Percentiles rank a stretch among this genome's conserved stretches.
These are phyloP conservation scores for Cutaneotrichosporon curvatum DNA, from an alignment of 1,284 basidiomycete species.

Conservation along the genomic window DNA sequence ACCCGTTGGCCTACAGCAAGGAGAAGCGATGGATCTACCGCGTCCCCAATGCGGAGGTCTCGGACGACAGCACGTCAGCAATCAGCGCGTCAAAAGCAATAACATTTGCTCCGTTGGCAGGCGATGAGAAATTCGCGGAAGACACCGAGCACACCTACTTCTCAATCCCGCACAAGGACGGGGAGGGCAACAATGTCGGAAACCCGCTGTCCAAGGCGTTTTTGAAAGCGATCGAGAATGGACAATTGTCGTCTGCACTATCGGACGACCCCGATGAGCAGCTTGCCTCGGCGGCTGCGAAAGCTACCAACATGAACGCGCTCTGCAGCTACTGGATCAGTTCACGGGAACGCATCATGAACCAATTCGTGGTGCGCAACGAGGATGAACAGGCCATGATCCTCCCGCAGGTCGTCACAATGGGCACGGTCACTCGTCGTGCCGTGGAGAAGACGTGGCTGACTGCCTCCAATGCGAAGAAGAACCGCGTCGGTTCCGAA, in stretches of 20 bases:
- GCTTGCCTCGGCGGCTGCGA: constrained; percentile 65
- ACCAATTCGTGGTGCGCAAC: constrained; percentile 91
- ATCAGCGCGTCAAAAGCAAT: constrained; percentile 39
- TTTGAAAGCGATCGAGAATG: constrained; percentile 78
- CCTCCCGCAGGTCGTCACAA: constrained; percentile 90
- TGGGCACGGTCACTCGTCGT: constrained; percentile 96
- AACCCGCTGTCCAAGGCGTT: constrained; percentile 86
- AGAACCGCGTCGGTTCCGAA: constrained; percentile 93
- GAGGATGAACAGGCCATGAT: constrained; percentile 70
- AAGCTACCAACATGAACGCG: constrained; percentile 85
- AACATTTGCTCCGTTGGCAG: constrained; percentile 12
- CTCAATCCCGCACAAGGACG: constrained; percentile 93
- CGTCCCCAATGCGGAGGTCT: constrained; percentile 52
- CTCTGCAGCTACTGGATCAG: constrained; percentile 98
- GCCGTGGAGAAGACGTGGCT: constrained; percentile 99
- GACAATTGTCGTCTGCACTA: constrained; percentile 57
- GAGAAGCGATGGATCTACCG: constrained; percentile 91
- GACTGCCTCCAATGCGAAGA: constrained; percentile 96
- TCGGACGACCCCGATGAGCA: constrained; percentile 36
- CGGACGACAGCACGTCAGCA: constrained; percentile 55
- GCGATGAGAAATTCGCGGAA: constrained; percentile 19
- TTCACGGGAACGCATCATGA: constrained; percentile 80
- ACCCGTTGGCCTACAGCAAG: constrained; percentile 77
- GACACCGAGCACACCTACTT: constrained; percentile 54
- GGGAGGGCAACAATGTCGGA: constrained; percentile 88